phyloP scores from a whole-genome alignment of 805 yeast species.

The Brettanomyces nanus region DNA sequence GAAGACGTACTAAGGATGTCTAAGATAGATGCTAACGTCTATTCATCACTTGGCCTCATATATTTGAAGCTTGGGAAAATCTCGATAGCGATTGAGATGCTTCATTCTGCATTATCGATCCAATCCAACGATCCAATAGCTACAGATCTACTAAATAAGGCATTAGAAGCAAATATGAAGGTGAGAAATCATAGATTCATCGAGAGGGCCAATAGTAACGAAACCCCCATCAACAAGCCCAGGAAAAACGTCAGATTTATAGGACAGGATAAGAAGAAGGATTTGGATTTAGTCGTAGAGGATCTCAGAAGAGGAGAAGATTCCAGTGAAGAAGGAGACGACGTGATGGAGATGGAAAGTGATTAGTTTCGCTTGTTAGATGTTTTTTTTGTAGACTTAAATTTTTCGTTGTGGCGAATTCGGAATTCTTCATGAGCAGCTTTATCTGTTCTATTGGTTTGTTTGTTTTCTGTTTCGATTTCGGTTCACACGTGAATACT shows the following conservation, averaged over 20 bases:
- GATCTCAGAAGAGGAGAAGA: conserved; percentile 37
- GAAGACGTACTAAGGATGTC: conserved; percentile 64
- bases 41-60: conserved; percentile 79
- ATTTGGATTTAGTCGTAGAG: conserved; percentile 30
- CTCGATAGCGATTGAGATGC: conserved; percentile 59
- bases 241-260: conserved; percentile 17
- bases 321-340: conserved; percentile 34
- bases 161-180: conserved; percentile 51
- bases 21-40: conserved; percentile 59
- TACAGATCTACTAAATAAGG: conserved; percentile 69
- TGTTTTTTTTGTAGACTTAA: background rate
- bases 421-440: too few relatives aligned
- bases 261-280: conserved; percentile 21
- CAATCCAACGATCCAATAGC: conserved; percentile 81
- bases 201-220: conserved; percentile 7
- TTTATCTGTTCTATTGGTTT: too few relatives aligned
- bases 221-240: conserved; percentile 18
- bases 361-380: conserved; percentile 30
- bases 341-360: conserved; percentile 54
- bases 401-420: too few relatives aligned
- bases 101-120: conserved; percentile 77
- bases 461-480: too few relatives aligned
- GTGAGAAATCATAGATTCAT: conserved; percentile 15
- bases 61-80: conserved; percentile 60
- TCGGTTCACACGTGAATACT: too few relatives aligned